phyloP scores from a whole-genome alignment of 805 yeast genomes.

The Nakazawaea molendinolei region DNA sequence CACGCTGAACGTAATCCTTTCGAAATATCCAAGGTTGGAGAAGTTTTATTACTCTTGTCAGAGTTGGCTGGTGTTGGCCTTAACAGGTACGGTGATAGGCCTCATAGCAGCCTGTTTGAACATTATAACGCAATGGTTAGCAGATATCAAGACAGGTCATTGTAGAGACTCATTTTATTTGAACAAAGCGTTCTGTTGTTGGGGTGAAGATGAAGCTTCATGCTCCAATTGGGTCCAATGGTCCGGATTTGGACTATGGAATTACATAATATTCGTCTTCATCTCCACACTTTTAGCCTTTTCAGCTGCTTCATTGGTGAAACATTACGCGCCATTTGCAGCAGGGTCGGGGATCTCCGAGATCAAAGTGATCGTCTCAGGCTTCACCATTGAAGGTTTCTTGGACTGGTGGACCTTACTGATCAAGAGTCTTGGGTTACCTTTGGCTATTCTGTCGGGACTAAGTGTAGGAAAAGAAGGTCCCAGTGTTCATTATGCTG shows the following conservation, averaged over 20 bases:
- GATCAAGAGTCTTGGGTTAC: constrained; percentile 75
- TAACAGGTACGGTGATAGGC: constrained; percentile 76
- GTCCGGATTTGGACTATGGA: constrained; percentile 36
- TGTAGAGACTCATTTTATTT: constrained; percentile 67
- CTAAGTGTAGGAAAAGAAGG: constrained; percentile 96
- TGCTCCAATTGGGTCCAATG: constrained; percentile 72
- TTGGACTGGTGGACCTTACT: constrained; percentile 64
- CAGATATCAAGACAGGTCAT: constrained; percentile 70
- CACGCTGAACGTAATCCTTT: constrained; percentile 14
- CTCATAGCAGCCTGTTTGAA: constrained; percentile 75
- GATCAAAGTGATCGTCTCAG: constrained; percentile 89
- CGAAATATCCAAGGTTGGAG: constrained; percentile 16
- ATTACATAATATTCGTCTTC: constrained; percentile 52
- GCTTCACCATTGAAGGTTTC: constrained; percentile 75
- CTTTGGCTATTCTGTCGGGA: constrained; percentile 90
- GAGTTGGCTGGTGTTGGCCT: constrained; percentile 68
- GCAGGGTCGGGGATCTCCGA: constrained; percentile 98
- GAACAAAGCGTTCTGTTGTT: constrained; percentile 76
- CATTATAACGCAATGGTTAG: constrained; percentile 81
- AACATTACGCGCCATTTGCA: constrained; percentile 74
- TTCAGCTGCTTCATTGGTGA: constrained; percentile 62
- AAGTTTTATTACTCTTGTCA: constrained; percentile 33
- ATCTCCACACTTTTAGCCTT: constrained; percentile 58
- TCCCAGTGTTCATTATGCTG: constrained; percentile 96
- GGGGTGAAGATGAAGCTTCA: constrained; percentile 42